Evolutionary conservation across 768 basidiomycete genomes (phyloP), one percentile per base, ranked within the genome.

Genomic region (Amanita thiersii): DNA sequence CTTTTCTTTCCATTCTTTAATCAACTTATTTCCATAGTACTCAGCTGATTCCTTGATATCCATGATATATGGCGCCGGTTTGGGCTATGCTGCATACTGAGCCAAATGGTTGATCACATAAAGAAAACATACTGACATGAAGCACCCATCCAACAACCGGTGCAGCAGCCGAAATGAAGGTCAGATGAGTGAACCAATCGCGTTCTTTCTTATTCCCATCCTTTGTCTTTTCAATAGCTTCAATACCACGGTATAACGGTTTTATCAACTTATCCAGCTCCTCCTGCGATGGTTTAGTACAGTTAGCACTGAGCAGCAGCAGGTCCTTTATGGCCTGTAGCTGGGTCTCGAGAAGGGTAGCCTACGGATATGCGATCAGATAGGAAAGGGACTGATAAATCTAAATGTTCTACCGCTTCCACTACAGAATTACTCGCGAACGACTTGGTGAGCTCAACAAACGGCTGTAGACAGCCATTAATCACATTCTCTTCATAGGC

Each of bases 1-100:
- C 94, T 88, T 89, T 5, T 89, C 87, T 59, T 90, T 98, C 71
- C 75, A 89, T 48, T 93, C 89, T 60, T 91, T 89, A 61, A 91
- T 81, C 34, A 98, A 74, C 45, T 81, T 79, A 61, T 96, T 89
- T 1, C 81, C 81, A 58, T 90, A 98, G 64, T 89, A 99, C 54
- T 77, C 72, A 8, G 83, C 76, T 3, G 86, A 77, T 18, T 97
- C 91, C 61, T 86, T 93, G 60, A 85, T 75, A 37, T 92, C 88
- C 12, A 61, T 66, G n/a, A 97, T 68, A 49, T 73, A 83, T 18
- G 84, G 76, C 3, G 72, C 87, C 1, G 94, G 94, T 56, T 86
- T 89, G 5, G 79, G 73, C 65, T 88, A 74, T 24, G 21, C 38
- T 7, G 33, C n/a, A 36, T 38, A 9, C 32, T 30, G 30, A 19